A percentile compares a stretch with the other conserved stretches of the same genome.
phyloP scores from a whole-genome alignment of 2,329 filamentous ascomycete species.

The Aspergillus fumigatus region DNA sequence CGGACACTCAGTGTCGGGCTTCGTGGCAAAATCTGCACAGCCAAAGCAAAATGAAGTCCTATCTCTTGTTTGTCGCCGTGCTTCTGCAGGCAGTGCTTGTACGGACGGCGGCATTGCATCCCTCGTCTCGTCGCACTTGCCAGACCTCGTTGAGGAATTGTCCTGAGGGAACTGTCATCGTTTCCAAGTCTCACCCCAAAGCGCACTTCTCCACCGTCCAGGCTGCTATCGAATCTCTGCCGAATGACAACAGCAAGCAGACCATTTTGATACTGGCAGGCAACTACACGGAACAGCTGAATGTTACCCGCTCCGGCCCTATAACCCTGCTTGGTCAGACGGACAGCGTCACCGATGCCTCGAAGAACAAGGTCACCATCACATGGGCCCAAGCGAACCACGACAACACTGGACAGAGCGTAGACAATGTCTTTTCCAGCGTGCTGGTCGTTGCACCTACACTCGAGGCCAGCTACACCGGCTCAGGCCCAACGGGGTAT shows the following conservation, averaged over 20 bases:
- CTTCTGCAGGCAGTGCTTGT: constrained; percentile 3
- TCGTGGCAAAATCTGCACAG: background rate
- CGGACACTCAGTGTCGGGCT: background rate
- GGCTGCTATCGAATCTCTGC: constrained; percentile 45
- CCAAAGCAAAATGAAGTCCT: background rate
- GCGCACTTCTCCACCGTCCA: constrained; percentile 41
- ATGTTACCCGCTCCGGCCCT: constrained; percentile 58
- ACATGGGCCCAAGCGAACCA: constrained; percentile 55
- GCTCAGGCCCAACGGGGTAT: constrained; percentile 58
- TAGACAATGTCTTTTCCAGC: constrained; percentile 61
- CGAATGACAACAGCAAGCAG: constrained; percentile 42
- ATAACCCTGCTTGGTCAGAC: constrained; percentile 60
- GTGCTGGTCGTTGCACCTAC: constrained; percentile 61
- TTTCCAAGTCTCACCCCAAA: constrained; percentile 18
- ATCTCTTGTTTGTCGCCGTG: background rate
- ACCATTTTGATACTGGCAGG: constrained; percentile 59
- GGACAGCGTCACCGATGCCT: constrained; percentile 42
- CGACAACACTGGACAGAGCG: constrained; percentile 30
- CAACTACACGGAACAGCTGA: constrained; percentile 60
- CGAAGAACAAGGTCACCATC: constrained; percentile 51
- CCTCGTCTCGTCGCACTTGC: constrained; percentile 17
- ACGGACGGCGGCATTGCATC: constrained; percentile 5
- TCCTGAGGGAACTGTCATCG: constrained; percentile 25
- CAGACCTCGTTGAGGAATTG: constrained; percentile 22
- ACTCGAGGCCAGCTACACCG: constrained; percentile 58